Base-by-base conservation (phyloP, 257 asterid genomes). In the Nicotiana noctiflora region DNA sequence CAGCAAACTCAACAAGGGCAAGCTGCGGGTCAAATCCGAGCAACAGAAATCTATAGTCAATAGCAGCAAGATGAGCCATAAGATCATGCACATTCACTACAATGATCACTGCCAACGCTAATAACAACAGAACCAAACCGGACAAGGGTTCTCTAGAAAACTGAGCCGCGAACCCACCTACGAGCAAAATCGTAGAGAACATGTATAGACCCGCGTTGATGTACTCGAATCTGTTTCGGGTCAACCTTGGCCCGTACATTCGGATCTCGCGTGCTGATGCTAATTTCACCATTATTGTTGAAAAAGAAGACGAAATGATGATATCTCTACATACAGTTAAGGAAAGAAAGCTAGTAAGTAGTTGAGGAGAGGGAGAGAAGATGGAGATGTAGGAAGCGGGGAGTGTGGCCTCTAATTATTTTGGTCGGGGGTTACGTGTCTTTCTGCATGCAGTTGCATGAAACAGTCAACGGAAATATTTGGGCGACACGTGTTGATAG, bases 261-360 rank as follows among this genome's bases (percentile, higher is more conserved):
- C 99, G 90, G 81, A 60, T 82, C 56, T 96, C 99, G 0, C 99
- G 89, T 61, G 95, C 95, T 84, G 99, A 83, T 74, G 94, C 94
- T 63, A 96, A 83, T 88, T 96, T 96, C 93, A 92, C 99, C 99
- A 96, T 94, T 60, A 64, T 61, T 77, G 27, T n/a, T 76, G 51
- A 1, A 5, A 5, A 3, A 23, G 76, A 9, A 8, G 21, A 19
- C 17, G 10, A 2, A 21, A 40, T 2, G 49, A 40, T 40, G 49
- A 10, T 40, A 12, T 40, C 12, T 40, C 49, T 40, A 40, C 11
- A 2, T n/a, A n/a, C n/a, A 40, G 49, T 40, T 40, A 8, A 40
- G 49, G 8, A 8, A 40, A 40, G 49, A 40, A 40, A 40, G 49
- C 12, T 40, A 40, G 11, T 8, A 6, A 40, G 12, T 40, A 8